Base-by-base conservation (phyloP, 2,329 filamentous ascomycete species). In the Fusarium drepaniforme region DNA sequence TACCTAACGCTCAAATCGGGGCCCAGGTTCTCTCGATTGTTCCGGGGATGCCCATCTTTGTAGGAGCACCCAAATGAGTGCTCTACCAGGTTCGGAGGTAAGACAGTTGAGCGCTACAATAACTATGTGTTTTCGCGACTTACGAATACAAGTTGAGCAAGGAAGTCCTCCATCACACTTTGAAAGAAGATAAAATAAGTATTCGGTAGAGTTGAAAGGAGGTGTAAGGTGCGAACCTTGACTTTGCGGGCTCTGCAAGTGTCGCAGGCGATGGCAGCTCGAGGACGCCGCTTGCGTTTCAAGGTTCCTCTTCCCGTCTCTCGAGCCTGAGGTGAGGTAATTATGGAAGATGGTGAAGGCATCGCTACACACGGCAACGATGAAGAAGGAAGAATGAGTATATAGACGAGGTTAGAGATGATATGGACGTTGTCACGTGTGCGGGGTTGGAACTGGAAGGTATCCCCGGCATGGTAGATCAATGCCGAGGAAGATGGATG, bases 211-310 rank as follows among this genome's bases (percentile, higher is more conserved):
- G 28, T 28, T 28, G 28, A 28, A 8, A 28, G 28, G 8, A 30
- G 33, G 37, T 13, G 35, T 15, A 11, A 53, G 21, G 16, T 30
- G 35, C 37, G 23, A n/a, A 70, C 67, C 51, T 70, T 70, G 49
- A 70, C 67, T 35, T 70, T 70, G 15, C 67, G 67, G 7, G 59
- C 56, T 60, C 67, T 42, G 25, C 67, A 70, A 4, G 67, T 63
- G 35, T 70, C 67, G 64, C 67, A 70, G 15, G 67, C 67, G 37
- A 70, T 64, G 6, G 67, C 64, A 25, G 67, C 51, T 60, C 67
- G 49, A 3, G 67, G 64, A 16, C 67, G 67, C 23, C 67, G 67
- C 30, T 64, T 69, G 18, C 67, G 63, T 35, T 69, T 69, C 23
- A 49, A 13, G 21, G 44, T 6, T 6, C 15, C 44, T 4, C 13